Base-by-base conservation (phyloP, 306 rosid genomes). In the Medicago truncatula region DNA sequence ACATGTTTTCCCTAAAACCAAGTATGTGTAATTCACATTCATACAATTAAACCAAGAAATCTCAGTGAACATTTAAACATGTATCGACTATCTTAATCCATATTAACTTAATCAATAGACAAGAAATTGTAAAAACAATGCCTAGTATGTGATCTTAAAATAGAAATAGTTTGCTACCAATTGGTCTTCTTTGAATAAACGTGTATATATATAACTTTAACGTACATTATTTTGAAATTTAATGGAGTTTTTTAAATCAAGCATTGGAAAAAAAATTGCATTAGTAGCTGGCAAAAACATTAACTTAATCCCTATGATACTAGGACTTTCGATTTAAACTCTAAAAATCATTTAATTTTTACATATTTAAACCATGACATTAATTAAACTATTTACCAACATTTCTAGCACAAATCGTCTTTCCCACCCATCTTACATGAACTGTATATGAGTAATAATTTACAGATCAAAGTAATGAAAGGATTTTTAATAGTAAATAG, bases 1-100 rank as follows among this genome's bases (percentile, higher is more conserved):
- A 75, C 98, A 95, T 23, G 98, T 97, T 84, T 90, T 95, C 8
- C 97, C 98, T 82, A 95, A 78, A 31, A 90, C 89, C 82, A 88
- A 62, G 82, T 95, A 95, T 75, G 97, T 95, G 85, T 21, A 15
- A 72, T 39, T 71, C 53, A 71, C 20, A 38, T 56, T 56, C 13
- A 59, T 5, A 59, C 25, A 17, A 18, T 54, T 23, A 8, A 54
- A 54, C 9, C 14, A 23, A 23, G 18, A 66, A n/a, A 14, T 7
- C 28, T 23, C 28, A 23, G 28, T 23, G 28, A 23, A 23, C 28
- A 23, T 23, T 23, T 23, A 23, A 23, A 1, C 28, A 23, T 23
- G 28, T 23, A 23, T 23, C 28, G 28, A 54, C 25, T 10, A 57
- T 57, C n/a, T 57, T 20, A 56, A 13, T 3, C 28, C 0, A 23